Percentiles rank a stretch among this genome's conserved stretches.
These are phyloP conservation scores for Parietaria judaica DNA, from an alignment of 306 rosid genomes.

Conservation along the genomic window DNA sequence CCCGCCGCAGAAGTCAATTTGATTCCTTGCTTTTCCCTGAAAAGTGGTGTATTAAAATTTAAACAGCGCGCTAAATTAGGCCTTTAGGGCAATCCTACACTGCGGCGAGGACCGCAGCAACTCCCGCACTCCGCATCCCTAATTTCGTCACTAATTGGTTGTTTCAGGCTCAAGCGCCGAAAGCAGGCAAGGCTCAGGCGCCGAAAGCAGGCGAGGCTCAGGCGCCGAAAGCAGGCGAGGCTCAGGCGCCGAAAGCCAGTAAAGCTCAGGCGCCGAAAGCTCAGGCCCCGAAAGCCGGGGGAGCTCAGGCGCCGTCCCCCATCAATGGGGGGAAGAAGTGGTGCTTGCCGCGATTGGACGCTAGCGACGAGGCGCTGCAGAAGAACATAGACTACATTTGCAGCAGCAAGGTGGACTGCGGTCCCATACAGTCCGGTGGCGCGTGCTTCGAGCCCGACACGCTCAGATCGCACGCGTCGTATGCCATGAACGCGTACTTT, in stretches of 20 bases:
- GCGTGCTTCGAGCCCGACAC: slow-evolving; percentile 40
- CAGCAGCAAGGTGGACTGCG: slow-evolving; percentile 38
- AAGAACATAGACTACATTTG: slow-evolving; percentile 46
- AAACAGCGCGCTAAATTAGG: no score
- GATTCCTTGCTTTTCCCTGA: not conserved
- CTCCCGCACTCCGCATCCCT: no score
- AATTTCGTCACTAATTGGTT: not conserved
- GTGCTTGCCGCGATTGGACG: slow-evolving; percentile 37
- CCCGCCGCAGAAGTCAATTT: not conserved
- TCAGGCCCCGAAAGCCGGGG: no score
- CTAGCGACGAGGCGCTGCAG: slow-evolving; percentile 30
- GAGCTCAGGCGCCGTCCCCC: slow-evolving; percentile 7
- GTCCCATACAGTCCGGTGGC: slow-evolving; percentile 37
- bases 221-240: not conserved
- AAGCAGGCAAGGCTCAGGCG: not conserved
- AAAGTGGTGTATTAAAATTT: not conserved
- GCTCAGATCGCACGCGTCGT: slow-evolving; percentile 42
- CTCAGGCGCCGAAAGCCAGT: not conserved
- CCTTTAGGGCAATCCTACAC: no score
- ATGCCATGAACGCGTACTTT: slow-evolving; percentile 47
- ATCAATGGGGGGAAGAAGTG: slow-evolving; percentile 16
- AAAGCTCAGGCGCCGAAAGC: not conserved
- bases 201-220: not conserved
- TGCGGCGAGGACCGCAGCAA: no score
- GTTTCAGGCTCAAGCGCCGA: not conserved